Percentiles rank a stretch among this genome's conserved stretches.
phyloP scores from a whole-genome alignment of 2,329 filamentous ascomycete genomes.

The Simplicillium aogashimaense region DNA sequence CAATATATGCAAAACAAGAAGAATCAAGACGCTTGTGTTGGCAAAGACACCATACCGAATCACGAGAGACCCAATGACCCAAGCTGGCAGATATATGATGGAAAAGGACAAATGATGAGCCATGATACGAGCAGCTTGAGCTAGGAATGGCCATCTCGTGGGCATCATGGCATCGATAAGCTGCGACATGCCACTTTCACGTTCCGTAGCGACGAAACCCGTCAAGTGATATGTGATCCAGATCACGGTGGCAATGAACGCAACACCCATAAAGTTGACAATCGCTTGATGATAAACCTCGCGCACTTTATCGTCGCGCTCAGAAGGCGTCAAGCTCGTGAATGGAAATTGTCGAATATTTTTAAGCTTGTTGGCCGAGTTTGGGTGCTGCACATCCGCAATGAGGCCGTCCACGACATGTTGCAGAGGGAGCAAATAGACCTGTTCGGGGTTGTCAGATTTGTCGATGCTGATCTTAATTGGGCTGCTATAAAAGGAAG shows the following conservation, averaged over 20 bases:
- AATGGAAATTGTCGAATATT: slow-evolving; percentile 58
- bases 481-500: slow-evolving; percentile 47
- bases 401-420: slow-evolving; percentile 69
- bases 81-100: slow-evolving; percentile 69
- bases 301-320: slow-evolving; percentile 57
- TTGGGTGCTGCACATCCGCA: slow-evolving; percentile 36
- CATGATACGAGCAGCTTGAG: slow-evolving; percentile 66
- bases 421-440: slow-evolving; percentile 73
- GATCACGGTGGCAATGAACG: slow-evolving; percentile 70
- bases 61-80: slow-evolving; percentile 66
- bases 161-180: slow-evolving; percentile 89
- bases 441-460: slow-evolving; percentile 62
- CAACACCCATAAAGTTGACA: slow-evolving; percentile 66
- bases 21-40: slow-evolving; percentile 51
- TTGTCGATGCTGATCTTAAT: slow-evolving; percentile 52
- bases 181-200: slow-evolving; percentile 80
- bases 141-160: slow-evolving; percentile 61
- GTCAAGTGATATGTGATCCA: slow-evolving; percentile 81
- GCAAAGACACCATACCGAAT: slow-evolving; percentile 54
- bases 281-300: slow-evolving; percentile 60
- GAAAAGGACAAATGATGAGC: slow-evolving; percentile 75
- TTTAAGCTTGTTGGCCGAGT: slow-evolving; percentile 24
- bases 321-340: slow-evolving; percentile 58
- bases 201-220: slow-evolving; percentile 74
- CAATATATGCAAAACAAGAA: slow-evolving; percentile 66